phyloP scores from a whole-genome alignment of 257 asterid genomes.

The Prunella vulgaris region DNA sequence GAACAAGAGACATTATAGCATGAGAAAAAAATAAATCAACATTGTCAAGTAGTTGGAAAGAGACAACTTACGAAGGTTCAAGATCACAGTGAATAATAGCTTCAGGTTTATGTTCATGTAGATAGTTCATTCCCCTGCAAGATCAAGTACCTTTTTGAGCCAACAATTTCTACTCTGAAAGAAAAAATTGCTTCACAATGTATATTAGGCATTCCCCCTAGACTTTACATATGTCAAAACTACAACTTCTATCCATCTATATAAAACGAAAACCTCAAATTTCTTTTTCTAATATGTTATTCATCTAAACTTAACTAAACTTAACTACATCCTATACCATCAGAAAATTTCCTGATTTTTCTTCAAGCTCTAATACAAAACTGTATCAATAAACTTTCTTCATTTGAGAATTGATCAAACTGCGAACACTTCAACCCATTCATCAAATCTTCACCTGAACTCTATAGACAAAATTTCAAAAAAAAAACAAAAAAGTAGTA shows the following conservation, averaged over 20 bases:
- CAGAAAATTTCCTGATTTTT: background rate
- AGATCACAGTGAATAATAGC: conserved; percentile 92
- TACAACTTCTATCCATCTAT: background rate
- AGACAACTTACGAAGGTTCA: conserved; percentile 79
- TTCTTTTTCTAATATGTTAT: background rate
- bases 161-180: conserved; percentile 5
- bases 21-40: background rate
- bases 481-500: background rate
- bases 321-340: background rate
- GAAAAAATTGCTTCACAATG: background rate
- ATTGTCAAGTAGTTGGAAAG: background rate
- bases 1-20: conserved; percentile 18
- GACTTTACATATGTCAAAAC: background rate
- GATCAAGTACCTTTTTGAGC: conserved; percentile 18
- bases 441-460: background rate
- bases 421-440: background rate
- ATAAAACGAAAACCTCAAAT: conserved; percentile 2
- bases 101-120: conserved; percentile 80
- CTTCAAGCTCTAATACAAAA: no score
- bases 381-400: no score
- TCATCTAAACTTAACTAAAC: background rate
- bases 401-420: no score
- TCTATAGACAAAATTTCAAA: background rate
- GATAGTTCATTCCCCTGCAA: conserved; percentile 91
- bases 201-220: background rate